Evolutionary conservation across 225 moss, liverwort and hornwort species (phyloP).

Genomic region (Polytrichum formosum): DNA sequence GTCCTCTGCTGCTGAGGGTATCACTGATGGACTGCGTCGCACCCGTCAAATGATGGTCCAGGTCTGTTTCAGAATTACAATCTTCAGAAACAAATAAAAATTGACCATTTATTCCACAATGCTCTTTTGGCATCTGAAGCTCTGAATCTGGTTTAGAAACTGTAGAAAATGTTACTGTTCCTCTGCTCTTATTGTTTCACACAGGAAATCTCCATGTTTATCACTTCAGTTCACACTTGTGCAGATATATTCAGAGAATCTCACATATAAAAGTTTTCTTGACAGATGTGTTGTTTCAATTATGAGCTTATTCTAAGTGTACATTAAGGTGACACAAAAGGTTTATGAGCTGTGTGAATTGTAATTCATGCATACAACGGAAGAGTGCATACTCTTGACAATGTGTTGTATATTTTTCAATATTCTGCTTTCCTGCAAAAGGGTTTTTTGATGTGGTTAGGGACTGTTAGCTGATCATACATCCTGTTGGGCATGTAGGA

Average conservation of each 20-base stretch:
- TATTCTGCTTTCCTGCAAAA: too few relatives aligned
- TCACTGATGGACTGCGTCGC: constrained; percentile 91
- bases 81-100: background rate
- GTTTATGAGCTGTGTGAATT: too few relatives aligned
- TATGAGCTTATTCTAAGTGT: too few relatives aligned
- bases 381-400: background rate
- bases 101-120: background rate
- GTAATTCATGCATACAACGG: too few relatives aligned
- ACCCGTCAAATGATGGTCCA: constrained; percentile 98
- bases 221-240: background rate
- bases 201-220: background rate
- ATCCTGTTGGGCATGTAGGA: constrained; percentile 50
- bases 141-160: too few relatives aligned
- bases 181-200: constrained; percentile 1
- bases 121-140: too few relatives aligned
- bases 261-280: too few relatives aligned
- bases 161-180: background rate
- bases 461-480: background rate
- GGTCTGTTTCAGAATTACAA: constrained; percentile 30
- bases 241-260: background rate
- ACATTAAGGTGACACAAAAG: too few relatives aligned
- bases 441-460: too few relatives aligned
- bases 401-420: background rate
- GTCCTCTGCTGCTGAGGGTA: constrained; percentile 70
- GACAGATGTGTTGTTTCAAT: too few relatives aligned